phyloP scores from a whole-genome alignment of 129 eudicot genomes.

The Centrapalus pauciflorus region DNA sequence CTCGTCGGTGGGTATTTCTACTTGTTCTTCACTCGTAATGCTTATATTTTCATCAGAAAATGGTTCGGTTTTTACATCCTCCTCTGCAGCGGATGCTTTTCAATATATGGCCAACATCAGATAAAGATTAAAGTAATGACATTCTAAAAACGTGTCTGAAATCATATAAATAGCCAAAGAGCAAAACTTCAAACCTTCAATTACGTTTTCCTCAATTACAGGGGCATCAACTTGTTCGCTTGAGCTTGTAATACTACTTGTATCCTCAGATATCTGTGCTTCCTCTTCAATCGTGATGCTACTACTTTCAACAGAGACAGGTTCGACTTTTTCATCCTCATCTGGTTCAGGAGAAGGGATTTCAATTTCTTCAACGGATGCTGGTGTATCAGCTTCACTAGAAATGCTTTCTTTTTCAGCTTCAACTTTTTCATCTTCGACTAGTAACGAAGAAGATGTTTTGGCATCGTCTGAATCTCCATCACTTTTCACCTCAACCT shows the following conservation, averaged over 20 bases:
- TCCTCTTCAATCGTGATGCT: conserved; percentile 4
- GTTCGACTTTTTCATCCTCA: not conserved
- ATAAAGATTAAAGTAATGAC: not conserved
- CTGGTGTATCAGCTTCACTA: not conserved
- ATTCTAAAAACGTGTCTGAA: not conserved
- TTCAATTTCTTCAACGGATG: not conserved
- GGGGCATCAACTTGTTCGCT: conserved; percentile 21
- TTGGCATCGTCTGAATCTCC: conserved; percentile 16
- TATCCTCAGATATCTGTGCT: not conserved
- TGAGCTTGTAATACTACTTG: conserved; percentile 17
- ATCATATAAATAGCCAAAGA: not conserved
- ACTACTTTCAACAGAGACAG: conserved; percentile 15
- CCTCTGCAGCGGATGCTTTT: not conserved
- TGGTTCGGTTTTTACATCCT: not conserved
- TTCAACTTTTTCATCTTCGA: not conserved
- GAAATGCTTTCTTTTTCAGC: not conserved
- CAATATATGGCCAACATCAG: not conserved
- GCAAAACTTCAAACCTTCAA: conserved; percentile 29
- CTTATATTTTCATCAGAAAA: conserved; percentile 22
- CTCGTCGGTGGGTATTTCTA: conserved; percentile 23
- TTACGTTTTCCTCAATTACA: conserved; percentile 1
- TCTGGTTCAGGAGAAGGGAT: not conserved
- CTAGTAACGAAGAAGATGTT: conserved; percentile 7
- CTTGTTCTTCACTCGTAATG: conserved; percentile 18
- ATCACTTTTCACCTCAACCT: conserved; percentile 14